Base-by-base conservation (phyloP, 805 yeast genomes). In the Lipomyces yamadae region DNA sequence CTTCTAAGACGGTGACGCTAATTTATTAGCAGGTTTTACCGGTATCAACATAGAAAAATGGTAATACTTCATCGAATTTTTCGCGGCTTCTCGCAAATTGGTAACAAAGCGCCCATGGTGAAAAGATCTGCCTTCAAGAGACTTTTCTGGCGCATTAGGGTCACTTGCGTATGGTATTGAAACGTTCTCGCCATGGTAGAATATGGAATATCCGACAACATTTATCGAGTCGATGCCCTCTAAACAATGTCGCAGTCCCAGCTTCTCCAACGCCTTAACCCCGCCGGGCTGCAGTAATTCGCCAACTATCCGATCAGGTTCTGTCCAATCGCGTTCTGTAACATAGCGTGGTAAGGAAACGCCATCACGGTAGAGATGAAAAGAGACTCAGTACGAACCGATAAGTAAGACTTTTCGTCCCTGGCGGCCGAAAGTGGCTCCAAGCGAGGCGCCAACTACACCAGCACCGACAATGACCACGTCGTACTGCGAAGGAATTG, bases 381-480 rank as follows among this genome's bases (percentile, higher is more conserved):
- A 33, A 18, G 24, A 42, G 7, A 42, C 48, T 18, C 45, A 29
- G 39, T n/a, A 52, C 72, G 15, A 39, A 71, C 73, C 73, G 24
- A 87, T 76, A 29, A 89, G 82, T 61, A 89, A 78, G 6, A 95
- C 98, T 61, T 84, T 83, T 72, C 97, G 84, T 39, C 98, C 98
- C 74, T 91, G 96, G 73, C 94, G 84, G 0, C 97, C 98, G 63
- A 95, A 80, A 2, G 90, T 92, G 0, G 92, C 89, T 56, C 98
- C 98, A 24, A 94, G 83, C 64, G 94, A 88, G 1, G 99, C 97
- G 0, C 99, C 99, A 32, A 92, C 88, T 29, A 94, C 97, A 64
- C 99, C 99, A n/a, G 98, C 98, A n/a, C 99, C 99, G 52, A 95
- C 87, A 33, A 95, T 89, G 54, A 94, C 87, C 60, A 88, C 94